These are phyloP conservation scores for Sarcomyxa edulis DNA, from an alignment of 768 basidiomycete species.

Conservation along the genomic window DNA sequence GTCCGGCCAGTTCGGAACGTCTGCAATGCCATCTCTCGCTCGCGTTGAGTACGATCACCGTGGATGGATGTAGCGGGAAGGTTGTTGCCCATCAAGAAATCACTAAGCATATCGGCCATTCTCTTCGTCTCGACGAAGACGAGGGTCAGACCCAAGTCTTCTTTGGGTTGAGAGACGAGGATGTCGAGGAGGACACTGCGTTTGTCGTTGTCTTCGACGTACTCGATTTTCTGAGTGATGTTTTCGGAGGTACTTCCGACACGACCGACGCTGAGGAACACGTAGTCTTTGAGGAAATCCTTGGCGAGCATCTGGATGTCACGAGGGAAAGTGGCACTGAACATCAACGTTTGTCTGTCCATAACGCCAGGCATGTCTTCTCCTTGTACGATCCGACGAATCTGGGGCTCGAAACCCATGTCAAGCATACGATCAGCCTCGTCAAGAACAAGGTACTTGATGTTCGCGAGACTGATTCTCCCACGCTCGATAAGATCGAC, in stretches of 20 bases:
- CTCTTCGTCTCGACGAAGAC: conserved; percentile 99
- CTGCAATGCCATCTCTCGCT: conserved; percentile 92
- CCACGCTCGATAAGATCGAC: conserved; percentile 99
- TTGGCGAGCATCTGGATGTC: conserved; percentile 97
- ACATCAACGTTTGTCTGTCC: conserved; percentile 98
- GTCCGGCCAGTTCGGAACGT: conserved; percentile 95
- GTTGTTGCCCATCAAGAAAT: conserved; percentile 81
- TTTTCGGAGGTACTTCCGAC: conserved; percentile 99
- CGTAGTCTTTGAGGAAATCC: conserved; percentile 97
- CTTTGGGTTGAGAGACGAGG: conserved; percentile 67
- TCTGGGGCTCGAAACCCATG: conserved; percentile 99
- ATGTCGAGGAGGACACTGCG: conserved; percentile 95
- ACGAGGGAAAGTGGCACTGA: conserved; percentile 97
- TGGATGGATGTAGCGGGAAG: conserved; percentile 96
- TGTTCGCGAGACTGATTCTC: conserved; percentile 91
- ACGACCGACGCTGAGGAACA: conserved; percentile 97
- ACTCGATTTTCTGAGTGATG: conserved; percentile 98
- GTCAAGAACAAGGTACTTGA: conserved; percentile 97
- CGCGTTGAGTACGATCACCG: conserved; percentile 95
- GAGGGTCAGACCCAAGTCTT: conserved; percentile 73
- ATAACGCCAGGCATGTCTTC: conserved; percentile 96
- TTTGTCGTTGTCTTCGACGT: conserved; percentile 96
- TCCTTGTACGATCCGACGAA: conserved; percentile 94
- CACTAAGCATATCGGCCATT: conserved; percentile 98
- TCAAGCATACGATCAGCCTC: conserved; percentile 99